A percentile compares a stretch with the other conserved stretches of the same genome.
These are phyloP conservation scores for Boletus subcaerulescens DNA, from an alignment of 768 basidiomycete species.

Conservation along the genomic window DNA sequence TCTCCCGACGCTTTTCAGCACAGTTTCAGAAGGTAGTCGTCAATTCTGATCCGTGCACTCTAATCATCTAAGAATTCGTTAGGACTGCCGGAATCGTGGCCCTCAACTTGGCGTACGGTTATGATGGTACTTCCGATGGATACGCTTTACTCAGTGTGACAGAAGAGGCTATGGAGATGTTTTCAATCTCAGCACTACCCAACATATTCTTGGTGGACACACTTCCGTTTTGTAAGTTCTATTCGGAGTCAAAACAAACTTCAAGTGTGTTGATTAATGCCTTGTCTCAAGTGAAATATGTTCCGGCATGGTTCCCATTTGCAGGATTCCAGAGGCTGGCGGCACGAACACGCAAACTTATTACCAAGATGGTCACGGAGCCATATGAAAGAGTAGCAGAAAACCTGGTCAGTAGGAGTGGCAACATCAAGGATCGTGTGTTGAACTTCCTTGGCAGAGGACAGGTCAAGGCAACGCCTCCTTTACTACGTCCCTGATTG, in stretches of 20 bases:
- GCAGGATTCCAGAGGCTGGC: background rate
- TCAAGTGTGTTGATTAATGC: background rate
- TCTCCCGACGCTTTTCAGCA: background rate
- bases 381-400: background rate
- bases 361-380: background rate
- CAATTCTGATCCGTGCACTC: background rate
- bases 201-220: background rate
- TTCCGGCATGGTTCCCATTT: background rate
- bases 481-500: background rate
- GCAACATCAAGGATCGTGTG: background rate
- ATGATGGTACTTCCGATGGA: background rate
- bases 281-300: background rate
- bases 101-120: background rate
- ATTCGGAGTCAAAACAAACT: too few relatives aligned
- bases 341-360: background rate
- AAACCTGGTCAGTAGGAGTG: background rate
- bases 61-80: background rate
- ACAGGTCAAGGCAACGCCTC: background rate
- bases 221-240: background rate
- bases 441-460: background rate
- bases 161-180: background rate
- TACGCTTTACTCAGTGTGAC: background rate
- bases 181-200: background rate
- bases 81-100: background rate
- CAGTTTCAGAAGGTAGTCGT: background rate